phyloP scores from a whole-genome alignment of 164 flowering plant species.

The Stephania yunnanensis region DNA sequence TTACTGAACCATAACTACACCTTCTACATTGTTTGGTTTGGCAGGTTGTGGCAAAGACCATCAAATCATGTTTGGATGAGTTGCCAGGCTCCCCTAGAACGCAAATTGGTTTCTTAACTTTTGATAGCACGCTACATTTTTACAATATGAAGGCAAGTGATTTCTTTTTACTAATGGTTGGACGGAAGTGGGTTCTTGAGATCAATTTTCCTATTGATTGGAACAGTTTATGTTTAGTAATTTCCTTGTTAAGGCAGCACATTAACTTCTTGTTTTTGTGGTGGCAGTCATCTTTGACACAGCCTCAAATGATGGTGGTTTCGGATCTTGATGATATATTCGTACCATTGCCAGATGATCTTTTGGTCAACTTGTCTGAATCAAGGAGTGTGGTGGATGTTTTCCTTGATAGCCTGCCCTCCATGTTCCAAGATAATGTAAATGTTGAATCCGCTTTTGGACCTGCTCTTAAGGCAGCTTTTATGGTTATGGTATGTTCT shows the following conservation, averaged over 20 bases:
- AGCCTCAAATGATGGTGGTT: conserved; percentile 98
- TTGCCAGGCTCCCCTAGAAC: conserved; percentile 91
- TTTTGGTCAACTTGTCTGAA: conserved; percentile 92
- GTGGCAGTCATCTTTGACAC: conserved; percentile 84
- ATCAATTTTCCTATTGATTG: not conserved
- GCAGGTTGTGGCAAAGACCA: conserved; percentile 88
- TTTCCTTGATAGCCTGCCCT: conserved; percentile 88
- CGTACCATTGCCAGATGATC: conserved; percentile 96
- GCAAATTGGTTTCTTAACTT: conserved; percentile 94
- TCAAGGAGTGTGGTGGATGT: conserved; percentile 86
- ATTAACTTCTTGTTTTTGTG: conserved; percentile 21
- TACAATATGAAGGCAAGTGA: conserved; percentile 86
- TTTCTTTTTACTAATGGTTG: conserved; percentile 2
- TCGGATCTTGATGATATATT: conserved; percentile 94
- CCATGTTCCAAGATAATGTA: conserved; percentile 80
- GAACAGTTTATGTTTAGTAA: not conserved
- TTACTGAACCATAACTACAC: not conserved
- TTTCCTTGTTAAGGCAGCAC: not conserved
- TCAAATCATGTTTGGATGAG: conserved; percentile 77
- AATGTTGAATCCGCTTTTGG: conserved; percentile 99
- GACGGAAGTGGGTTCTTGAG: not conserved
- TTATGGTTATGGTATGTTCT: conserved; percentile 80
- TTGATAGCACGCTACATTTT: conserved; percentile 92
- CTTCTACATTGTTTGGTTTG: conserved; percentile 13
- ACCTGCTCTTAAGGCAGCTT: conserved; percentile 88